Conservation (phyloP, 2,329 filamentous ascomycete genomes). For the Stemphylium vesicarium region DNA sequence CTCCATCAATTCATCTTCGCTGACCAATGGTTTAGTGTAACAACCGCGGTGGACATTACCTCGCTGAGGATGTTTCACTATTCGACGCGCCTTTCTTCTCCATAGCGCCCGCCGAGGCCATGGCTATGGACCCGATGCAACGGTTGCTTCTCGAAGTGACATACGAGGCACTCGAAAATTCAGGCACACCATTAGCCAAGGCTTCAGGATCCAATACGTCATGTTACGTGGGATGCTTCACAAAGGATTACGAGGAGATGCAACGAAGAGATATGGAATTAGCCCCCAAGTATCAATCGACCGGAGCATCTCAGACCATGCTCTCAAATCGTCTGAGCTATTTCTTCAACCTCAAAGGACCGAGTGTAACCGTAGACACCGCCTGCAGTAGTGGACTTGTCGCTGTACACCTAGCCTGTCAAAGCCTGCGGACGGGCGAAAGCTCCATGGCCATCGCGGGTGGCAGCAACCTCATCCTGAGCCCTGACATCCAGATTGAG, state of each 20-base stretch:
- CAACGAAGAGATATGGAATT: constrained; percentile 21
- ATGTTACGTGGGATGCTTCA: constrained; percentile 26
- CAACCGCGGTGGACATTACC: constrained; percentile 27
- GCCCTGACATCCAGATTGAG: constrained; percentile 16
- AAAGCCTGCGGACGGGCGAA: constrained; percentile 35
- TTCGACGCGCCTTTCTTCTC: constrained; percentile 36
- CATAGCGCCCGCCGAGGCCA: constrained; percentile 25
- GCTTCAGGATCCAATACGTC: constrained; percentile 26
- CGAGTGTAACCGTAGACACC: constrained; percentile 30
- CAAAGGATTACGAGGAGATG: constrained; percentile 26
- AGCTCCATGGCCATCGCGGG: constrained; percentile 26
- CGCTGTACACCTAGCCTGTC: constrained; percentile 28
- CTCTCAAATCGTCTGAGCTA: constrained; percentile 22
- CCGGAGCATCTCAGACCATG: constrained; percentile 15
- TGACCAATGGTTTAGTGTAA: constrained; percentile 7
- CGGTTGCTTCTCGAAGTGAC: constrained; percentile 30
- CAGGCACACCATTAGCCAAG: constrained; percentile 17
- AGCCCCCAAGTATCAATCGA: constrained; percentile 21
- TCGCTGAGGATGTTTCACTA: constrained; percentile 23
- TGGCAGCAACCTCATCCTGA: constrained; percentile 29
- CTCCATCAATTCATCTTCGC: not conserved
- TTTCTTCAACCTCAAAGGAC: constrained; percentile 32
- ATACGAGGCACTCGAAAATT: constrained; percentile 32
- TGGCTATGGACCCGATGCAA: constrained; percentile 36
- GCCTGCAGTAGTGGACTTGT: constrained; percentile 29